Evolutionary conservation across 208 protist genomes (phyloP).

Genomic region (Blechomonas ayalai): DNA sequence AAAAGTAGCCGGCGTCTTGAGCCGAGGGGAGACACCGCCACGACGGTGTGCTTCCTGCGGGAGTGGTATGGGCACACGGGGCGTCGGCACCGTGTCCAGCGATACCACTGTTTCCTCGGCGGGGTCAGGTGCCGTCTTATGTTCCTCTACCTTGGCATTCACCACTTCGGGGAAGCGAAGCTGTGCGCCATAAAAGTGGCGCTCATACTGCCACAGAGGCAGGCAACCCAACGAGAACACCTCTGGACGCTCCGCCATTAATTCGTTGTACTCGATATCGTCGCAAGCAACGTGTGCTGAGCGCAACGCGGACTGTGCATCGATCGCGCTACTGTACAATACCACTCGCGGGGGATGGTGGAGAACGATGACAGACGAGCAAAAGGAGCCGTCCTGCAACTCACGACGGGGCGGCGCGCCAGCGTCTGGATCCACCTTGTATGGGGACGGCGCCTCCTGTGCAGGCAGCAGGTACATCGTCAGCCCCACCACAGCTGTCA

Average conservation of each 20-base stretch:
- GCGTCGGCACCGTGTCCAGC: background rate
- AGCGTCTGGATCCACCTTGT: too few species aligned
- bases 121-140: too few species aligned
- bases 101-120: background rate
- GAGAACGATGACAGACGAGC: slow-evolving; percentile 27
- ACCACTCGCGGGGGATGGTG: slow-evolving; percentile 53
- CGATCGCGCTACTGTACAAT: slow-evolving; percentile 17
- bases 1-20: background rate
- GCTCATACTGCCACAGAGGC: slow-evolving; percentile 31
- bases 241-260: slow-evolving; percentile 18
- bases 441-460: too few species aligned
- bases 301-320: slow-evolving; percentile 9
- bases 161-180: too few species aligned
- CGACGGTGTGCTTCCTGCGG: background rate
- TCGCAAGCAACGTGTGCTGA: slow-evolving; percentile 15
- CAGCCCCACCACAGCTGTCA: too few species aligned
- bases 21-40: too few species aligned
- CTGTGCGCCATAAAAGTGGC: slow-evolving; percentile 50
- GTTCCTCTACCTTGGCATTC: too few species aligned
- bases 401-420: too few species aligned
- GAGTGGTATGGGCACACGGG: background rate
- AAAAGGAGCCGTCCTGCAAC: too few species aligned
- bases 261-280: slow-evolving; percentile 18
- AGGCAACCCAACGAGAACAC: slow-evolving; percentile 21
- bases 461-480: too few species aligned